Conservation (phyloP, 495 filamentous ascomycete genomes). For the Penicillium paxilli region DNA sequence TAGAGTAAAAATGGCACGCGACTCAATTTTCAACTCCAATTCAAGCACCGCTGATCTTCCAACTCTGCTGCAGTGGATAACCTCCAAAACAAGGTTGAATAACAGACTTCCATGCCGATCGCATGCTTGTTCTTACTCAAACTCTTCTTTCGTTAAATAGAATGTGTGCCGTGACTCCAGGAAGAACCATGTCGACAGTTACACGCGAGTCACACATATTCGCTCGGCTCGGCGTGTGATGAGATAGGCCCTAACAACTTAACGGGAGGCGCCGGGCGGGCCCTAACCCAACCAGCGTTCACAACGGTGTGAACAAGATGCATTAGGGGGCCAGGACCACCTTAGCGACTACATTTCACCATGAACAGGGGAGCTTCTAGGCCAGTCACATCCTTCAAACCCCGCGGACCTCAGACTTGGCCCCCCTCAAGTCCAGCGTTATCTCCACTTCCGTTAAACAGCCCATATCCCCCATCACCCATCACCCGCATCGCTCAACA, state of each 20-base stretch:
- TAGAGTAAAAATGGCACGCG: no score
- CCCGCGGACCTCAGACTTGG: constrained; percentile 16
- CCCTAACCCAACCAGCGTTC: constrained; percentile 21
- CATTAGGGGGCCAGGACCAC: constrained; percentile 22
- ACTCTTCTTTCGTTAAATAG: no score
- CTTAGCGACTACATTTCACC: not conserved
- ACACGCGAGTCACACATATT: not conserved
- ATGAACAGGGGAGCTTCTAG: constrained; percentile 19
- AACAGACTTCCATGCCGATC: no score
- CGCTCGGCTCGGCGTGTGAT: constrained; percentile 19
- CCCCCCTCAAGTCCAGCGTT: not conserved
- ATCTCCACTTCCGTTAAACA: constrained; percentile 9
- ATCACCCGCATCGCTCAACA: constrained; percentile 4
- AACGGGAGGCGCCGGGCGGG: constrained; percentile 27
- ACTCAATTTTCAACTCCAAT: no score
- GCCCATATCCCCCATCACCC: constrained; percentile 6
- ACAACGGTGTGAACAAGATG: constrained; percentile 27
- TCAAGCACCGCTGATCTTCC: no score
- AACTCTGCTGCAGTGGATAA: no score
- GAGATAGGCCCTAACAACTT: constrained; percentile 22
- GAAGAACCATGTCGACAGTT: not conserved
- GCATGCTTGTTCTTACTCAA: no score
- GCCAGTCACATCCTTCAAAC: constrained; percentile 16
- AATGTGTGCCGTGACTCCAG: no score
- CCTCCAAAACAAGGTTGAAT: no score